Conservation (phyloP, 441 rosid genomes). For the Francoa sonchifolia region DNA sequence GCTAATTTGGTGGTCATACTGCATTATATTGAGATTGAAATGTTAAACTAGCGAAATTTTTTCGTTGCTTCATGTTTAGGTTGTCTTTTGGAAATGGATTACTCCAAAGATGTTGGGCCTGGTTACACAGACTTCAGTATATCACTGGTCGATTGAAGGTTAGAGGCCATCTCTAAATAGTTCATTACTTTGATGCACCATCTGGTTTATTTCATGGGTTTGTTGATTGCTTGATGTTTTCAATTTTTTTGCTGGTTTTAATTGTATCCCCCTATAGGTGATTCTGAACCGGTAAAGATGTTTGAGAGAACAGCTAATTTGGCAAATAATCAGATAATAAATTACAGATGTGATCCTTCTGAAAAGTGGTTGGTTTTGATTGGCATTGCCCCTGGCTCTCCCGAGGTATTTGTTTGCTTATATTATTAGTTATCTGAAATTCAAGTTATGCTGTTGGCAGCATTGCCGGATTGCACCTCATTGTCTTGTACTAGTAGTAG, state of each 20-base stretch:
- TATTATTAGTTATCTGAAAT: no score
- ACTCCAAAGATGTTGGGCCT: conserved; percentile 81
- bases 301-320: conserved; percentile 94
- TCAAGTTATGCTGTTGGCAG: no score
- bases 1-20: no score
- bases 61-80: no score
- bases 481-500: no score
- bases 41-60: no score
- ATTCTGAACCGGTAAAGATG: conserved; percentile 89
- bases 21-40: no score
- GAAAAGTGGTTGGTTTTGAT: conserved; percentile 97
- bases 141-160: conserved; percentile 99
- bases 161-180: no score
- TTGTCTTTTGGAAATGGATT: conserved; percentile 99
- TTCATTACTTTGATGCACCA: no score
- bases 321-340: conserved; percentile 83
- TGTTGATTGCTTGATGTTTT: no score
- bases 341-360: conserved; percentile 82
- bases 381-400: conserved; percentile 97
- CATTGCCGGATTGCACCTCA: no score
- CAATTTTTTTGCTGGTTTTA: not conserved
- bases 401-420: conserved; percentile 51
- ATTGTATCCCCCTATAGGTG: conserved; percentile 37
- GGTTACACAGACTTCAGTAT: conserved; percentile 82
- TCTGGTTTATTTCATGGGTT: no score